Conservation (phyloP, 352 stramenopile species). For the Blastocystis sp. region DNA sequence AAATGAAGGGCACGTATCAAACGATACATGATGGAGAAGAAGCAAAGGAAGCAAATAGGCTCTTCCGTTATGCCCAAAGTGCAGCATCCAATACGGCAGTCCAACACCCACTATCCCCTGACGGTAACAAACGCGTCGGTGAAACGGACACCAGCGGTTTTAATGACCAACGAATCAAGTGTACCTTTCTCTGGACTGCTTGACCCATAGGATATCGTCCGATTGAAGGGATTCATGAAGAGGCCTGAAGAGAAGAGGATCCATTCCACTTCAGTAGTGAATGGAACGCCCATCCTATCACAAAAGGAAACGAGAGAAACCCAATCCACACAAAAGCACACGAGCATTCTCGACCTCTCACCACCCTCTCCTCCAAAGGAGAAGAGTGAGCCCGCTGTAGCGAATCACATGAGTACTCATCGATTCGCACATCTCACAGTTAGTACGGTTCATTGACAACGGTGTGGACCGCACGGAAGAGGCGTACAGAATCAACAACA, state of each 20-base stretch:
- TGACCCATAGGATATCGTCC: neutral
- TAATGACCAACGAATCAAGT: neutral
- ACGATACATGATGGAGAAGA: slow-evolving; percentile 45
- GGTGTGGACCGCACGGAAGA: slow-evolving; percentile 25
- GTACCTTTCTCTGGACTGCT: neutral
- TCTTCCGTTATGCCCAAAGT: neutral
- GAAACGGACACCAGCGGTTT: neutral
- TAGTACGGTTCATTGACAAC: slow-evolving; percentile 66
- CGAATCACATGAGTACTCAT: slow-evolving; percentile 29
- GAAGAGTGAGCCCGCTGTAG: neutral
- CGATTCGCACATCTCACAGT: neutral
- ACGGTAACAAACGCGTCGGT: neutral
- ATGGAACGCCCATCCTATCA: neutral
- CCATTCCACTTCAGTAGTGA: neutral
- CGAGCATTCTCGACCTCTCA: neutral
- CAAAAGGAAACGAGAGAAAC: too few species aligned
- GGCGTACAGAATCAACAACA: neutral
- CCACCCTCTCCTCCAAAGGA: slow-evolving; percentile 10
- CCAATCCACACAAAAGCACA: neutral
- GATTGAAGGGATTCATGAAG: neutral
- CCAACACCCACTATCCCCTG: too few species aligned
- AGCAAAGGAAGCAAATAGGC: slow-evolving; percentile 13
- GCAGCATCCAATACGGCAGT: neutral
- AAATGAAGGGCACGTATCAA: slow-evolving; percentile 54
- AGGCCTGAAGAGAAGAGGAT: neutral